phyloP scores from a whole-genome alignment of 805 yeast genomes.

The Isabelozyma rhagii region DNA sequence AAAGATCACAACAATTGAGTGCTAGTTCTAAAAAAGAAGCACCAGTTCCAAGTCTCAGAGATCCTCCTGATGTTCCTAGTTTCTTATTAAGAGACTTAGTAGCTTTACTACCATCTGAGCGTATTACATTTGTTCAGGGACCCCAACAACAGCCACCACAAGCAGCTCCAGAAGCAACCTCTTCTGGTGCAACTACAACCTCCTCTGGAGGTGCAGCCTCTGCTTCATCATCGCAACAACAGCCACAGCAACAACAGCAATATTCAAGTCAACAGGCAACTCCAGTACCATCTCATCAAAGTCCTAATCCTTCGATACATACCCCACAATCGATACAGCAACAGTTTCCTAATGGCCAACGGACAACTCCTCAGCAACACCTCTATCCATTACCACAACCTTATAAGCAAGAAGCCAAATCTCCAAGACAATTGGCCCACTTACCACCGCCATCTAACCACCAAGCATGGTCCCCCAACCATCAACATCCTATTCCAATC shows the following conservation, averaged over 20 bases:
- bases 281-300: slow-evolving; percentile 3
- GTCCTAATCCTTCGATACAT: slow-evolving; percentile 1
- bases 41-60: slow-evolving; percentile 43
- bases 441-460: slow-evolving; percentile 23
- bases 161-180: slow-evolving; percentile 7
- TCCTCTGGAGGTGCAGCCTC: slow-evolving; percentile 6
- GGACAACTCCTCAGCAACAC: slow-evolving; percentile 8
- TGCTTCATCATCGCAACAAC: slow-evolving; percentile 8
- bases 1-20: slow-evolving; percentile 41
- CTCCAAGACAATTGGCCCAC: slow-evolving; percentile 19
- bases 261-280: slow-evolving; percentile 3
- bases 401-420: slow-evolving; percentile 9
- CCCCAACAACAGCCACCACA: slow-evolving; percentile 8
- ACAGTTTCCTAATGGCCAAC: slow-evolving; percentile 4
- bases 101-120: slow-evolving; percentile 38
- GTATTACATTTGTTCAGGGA: slow-evolving; percentile 37
- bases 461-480: slow-evolving; percentile 22
- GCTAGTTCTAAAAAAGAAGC: slow-evolving; percentile 42
- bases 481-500: slow-evolving; percentile 6
- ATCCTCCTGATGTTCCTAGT: slow-evolving; percentile 48
- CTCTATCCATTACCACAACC: slow-evolving; percentile 9
- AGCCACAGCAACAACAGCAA: slow-evolving; percentile 7
- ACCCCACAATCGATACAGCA: slow-evolving; percentile 4
- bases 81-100: slow-evolving; percentile 40
- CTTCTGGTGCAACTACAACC: slow-evolving; percentile 4